Percentiles rank a stretch among this genome's conserved stretches.
Conservation (phyloP, 2,329 filamentous ascomycete genomes). For the Bertia moriformis region DNA sequence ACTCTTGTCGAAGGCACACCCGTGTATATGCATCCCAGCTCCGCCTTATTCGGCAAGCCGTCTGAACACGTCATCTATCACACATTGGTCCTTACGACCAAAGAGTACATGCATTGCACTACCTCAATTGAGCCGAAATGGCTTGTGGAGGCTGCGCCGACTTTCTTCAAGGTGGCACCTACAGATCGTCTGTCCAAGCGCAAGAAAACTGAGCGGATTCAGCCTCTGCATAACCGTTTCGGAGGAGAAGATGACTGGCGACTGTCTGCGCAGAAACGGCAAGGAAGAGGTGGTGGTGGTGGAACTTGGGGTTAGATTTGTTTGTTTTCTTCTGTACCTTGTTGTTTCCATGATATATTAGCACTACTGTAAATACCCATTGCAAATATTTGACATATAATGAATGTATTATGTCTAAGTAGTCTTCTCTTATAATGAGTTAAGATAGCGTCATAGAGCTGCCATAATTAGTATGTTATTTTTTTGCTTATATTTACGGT, state of each 20-base stretch:
- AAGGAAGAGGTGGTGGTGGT: slow-evolving; percentile 69
- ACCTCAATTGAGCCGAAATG: slow-evolving; percentile 87
- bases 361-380: no score
- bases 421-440: no score
- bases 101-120: slow-evolving; percentile 96
- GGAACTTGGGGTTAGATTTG: slow-evolving; percentile 74
- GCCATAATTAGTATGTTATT: no score
- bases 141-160: slow-evolving; percentile 92
- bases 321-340: no score
- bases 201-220: slow-evolving; percentile 86
- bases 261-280: slow-evolving; percentile 71
- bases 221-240: slow-evolving; percentile 88
- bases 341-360: no score
- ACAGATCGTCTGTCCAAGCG: slow-evolving; percentile 77
- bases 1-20: slow-evolving; percentile 90
- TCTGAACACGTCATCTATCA: slow-evolving; percentile 95
- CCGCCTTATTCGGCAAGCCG: slow-evolving; percentile 85
- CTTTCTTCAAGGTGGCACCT: slow-evolving; percentile 93
- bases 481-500: no score
- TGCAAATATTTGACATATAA: no score
- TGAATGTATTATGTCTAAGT: no score
- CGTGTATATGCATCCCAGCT: slow-evolving; percentile 85
- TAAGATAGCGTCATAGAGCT: no score
- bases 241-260: slow-evolving; percentile 90
- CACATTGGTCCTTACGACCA: slow-evolving; percentile 76